These are phyloP conservation scores for Herpotrichia juniperi DNA, from an alignment of 2,329 filamentous ascomycete genomes.

Conservation along the genomic window DNA sequence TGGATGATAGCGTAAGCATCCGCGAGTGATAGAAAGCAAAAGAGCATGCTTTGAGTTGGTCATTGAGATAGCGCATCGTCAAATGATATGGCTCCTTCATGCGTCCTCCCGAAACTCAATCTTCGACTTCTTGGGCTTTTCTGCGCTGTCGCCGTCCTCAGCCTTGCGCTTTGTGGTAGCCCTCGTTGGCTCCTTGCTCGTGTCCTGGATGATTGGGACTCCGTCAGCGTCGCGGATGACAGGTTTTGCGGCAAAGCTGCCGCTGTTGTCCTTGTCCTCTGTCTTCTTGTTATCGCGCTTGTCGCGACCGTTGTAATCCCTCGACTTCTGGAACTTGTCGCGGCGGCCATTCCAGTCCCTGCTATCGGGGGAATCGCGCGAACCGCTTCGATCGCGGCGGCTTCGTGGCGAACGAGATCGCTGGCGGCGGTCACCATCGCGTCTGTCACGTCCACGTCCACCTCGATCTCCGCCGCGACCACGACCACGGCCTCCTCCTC, in stretches of 20 bases:
- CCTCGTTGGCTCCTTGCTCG: conserved; percentile 36
- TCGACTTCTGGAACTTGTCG: conserved; percentile 40
- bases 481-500: conserved; percentile 34
- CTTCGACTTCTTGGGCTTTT: conserved; percentile 40
- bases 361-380: conserved; percentile 14
- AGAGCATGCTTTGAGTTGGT: neutral
- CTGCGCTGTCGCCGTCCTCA: conserved; percentile 23
- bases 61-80: neutral
- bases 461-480: conserved; percentile 25
- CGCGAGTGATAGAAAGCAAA: neutral
- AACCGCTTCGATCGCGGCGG: conserved; percentile 10
- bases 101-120: conserved; percentile 41
- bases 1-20: neutral
- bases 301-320: conserved; percentile 25
- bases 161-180: conserved; percentile 44
- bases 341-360: conserved; percentile 28
- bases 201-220: conserved; percentile 26
- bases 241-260: conserved; percentile 5
- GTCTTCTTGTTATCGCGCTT: conserved; percentile 14
- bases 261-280: conserved; percentile 8
- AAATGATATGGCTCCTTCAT: neutral
- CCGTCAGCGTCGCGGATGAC: conserved; percentile 32
- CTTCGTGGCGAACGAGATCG: conserved; percentile 19
- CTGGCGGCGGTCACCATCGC: conserved; percentile 36
- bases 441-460: conserved; percentile 34